Conservation (phyloP, 345 rosid species). For the Eutrema yunnanense region DNA sequence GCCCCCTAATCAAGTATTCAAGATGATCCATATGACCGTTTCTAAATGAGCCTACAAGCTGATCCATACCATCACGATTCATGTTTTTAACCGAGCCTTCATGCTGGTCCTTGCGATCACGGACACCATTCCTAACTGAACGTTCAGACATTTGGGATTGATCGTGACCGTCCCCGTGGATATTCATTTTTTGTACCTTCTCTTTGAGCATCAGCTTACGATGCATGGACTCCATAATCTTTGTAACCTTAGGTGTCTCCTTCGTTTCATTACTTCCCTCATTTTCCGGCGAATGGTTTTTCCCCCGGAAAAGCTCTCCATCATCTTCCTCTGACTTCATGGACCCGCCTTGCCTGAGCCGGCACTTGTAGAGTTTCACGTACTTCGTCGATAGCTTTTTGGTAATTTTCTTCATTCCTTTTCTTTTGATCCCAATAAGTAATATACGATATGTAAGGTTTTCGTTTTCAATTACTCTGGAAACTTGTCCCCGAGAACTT, state of each 20-base stretch:
- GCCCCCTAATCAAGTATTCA: conserved; percentile 26
- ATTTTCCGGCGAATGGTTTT: not conserved
- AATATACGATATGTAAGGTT: not conserved
- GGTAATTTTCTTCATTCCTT: conserved; percentile 28
- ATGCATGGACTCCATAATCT: conserved; percentile 29
- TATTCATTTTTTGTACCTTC: conserved; percentile 3
- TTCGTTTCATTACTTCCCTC: not conserved
- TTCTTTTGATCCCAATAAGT: not conserved
- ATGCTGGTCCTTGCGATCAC: not conserved
- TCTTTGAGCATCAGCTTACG: conserved; percentile 26
- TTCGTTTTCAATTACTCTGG: not conserved
- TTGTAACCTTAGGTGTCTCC: conserved; percentile 19
- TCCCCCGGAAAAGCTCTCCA: conserved; percentile 3
- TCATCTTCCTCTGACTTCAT: conserved; percentile 14
- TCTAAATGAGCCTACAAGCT: conserved; percentile 7
- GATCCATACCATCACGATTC: not conserved
- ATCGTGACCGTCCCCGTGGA: conserved; percentile 4
- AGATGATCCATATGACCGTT: conserved; percentile 23
- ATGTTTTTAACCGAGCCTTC: conserved; percentile 8
- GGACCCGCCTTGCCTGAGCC: conserved; percentile 16
- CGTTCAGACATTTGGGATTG: not conserved
- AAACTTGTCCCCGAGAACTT: not conserved
- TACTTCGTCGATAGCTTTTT: conserved; percentile 26
- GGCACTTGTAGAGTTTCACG: conserved; percentile 23
- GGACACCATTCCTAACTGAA: conserved; percentile 13